These are phyloP conservation scores for Picochlorum sp. DNA, from an alignment of 139 green algal genomes.

Conservation along the genomic window DNA sequence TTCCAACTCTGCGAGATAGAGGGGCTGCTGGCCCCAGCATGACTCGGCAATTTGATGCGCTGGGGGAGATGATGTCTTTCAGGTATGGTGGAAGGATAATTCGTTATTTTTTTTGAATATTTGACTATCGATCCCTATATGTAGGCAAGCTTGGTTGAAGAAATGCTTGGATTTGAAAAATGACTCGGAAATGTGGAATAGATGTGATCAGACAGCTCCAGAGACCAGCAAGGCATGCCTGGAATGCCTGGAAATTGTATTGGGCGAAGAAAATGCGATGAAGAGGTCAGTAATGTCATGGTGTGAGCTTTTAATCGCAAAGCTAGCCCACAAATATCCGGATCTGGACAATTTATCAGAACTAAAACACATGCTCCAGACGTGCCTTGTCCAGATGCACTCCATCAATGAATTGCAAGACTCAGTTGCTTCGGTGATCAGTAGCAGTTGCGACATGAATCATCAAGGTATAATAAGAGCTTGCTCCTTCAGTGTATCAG, in stretches of 20 bases:
- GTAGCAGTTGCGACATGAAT: slow-evolving; percentile 26
- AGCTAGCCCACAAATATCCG: slow-evolving; percentile 43
- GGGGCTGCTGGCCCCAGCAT: slow-evolving; percentile 3
- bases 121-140: slow-evolving; percentile 10
- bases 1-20: slow-evolving; percentile 7
- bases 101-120: not conserved
- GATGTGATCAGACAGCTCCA: slow-evolving; percentile 8
- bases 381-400: not conserved
- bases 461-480: slow-evolving; percentile 24
- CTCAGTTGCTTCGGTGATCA: slow-evolving; percentile 17
- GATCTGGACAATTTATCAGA: slow-evolving; percentile 21
- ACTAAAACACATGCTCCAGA: slow-evolving; percentile 35
- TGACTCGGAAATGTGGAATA: slow-evolving; percentile 22
- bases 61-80: slow-evolving; percentile 5
- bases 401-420: slow-evolving; percentile 13
- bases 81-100: not conserved
- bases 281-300: slow-evolving; percentile 22
- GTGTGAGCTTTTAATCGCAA: slow-evolving; percentile 51
- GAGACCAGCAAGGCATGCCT: slow-evolving; percentile 1
- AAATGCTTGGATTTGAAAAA: slow-evolving; percentile 22
- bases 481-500: slow-evolving; percentile 15
- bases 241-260: slow-evolving; percentile 36
- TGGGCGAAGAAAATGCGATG: slow-evolving; percentile 32
- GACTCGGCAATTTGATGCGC: slow-evolving; percentile 9
- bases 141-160: slow-evolving; percentile 28